Conservation (phyloP, 768 basidiomycete genomes). For the Pleurotus pulmonarius region DNA sequence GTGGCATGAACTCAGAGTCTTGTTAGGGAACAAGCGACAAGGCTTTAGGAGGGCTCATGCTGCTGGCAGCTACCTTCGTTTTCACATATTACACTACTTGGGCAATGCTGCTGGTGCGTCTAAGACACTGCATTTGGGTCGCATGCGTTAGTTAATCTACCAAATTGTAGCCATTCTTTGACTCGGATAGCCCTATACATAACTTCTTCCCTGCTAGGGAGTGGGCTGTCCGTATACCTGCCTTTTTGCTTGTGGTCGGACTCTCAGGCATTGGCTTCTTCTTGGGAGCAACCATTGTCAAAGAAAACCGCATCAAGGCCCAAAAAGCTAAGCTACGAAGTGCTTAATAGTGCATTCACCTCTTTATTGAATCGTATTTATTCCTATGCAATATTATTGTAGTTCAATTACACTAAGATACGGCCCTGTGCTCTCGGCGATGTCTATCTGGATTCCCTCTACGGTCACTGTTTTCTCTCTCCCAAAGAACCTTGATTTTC, state of each 20-base stretch:
- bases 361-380: background rate
- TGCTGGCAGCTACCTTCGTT: conserved; percentile 68
- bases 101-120: conserved; percentile 80
- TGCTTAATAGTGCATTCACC: conserved; percentile 37
- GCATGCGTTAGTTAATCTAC: conserved; percentile 6
- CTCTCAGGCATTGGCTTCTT: conserved; percentile 78
- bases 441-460: conserved; percentile 12
- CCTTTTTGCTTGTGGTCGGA: conserved; percentile 77
- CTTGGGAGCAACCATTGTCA: conserved; percentile 70
- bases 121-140: background rate
- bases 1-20: background rate
- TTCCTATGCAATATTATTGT: conserved; percentile 4
- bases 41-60: conserved; percentile 73
- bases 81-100: conserved; percentile 92
- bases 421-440: conserved; percentile 1
- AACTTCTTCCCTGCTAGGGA: conserved; percentile 81
- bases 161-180: conserved; percentile 70
- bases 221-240: conserved; percentile 89
- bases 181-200: conserved; percentile 69
- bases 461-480: conserved; percentile 24
- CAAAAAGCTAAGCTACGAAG: conserved; percentile 58
- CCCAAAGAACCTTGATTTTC: conserved; percentile 48
- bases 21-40: conserved; percentile 77
- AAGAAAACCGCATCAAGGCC: conserved; percentile 68
- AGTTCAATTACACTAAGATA: conserved; percentile 1